Conservation (phyloP, 129 eudicot genomes). For the sunflower (Helianthus annuus) region DNA sequence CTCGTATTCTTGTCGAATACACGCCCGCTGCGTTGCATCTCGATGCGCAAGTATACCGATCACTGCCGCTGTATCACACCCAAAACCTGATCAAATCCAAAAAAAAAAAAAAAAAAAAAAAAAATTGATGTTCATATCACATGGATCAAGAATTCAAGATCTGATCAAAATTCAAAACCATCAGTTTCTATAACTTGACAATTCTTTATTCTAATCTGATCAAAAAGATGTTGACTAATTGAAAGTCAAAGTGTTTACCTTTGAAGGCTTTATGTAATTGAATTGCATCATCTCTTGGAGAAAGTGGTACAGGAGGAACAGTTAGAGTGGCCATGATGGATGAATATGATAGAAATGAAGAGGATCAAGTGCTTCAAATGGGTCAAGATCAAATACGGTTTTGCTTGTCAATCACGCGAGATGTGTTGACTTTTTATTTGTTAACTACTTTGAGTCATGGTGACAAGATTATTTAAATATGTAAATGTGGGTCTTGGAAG, state of each 20-base stretch:
- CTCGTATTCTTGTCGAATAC: slow-evolving; percentile 45
- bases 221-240: neutral
- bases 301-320: slow-evolving; percentile 37
- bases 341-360: neutral
- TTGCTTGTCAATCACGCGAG: neutral
- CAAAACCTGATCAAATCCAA: too few relatives aligned
- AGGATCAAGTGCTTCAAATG: neutral
- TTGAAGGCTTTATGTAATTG: slow-evolving; percentile 50
- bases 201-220: neutral
- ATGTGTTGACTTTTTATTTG: neutral
- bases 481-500: neutral
- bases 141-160: neutral
- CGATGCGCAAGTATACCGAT: slow-evolving; percentile 50
- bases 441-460: neutral
- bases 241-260: slow-evolving; percentile 28
- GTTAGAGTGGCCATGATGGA: slow-evolving; percentile 40
- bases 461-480: neutral
- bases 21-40: slow-evolving; percentile 44
- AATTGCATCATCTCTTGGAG: slow-evolving; percentile 49
- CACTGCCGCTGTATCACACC: slow-evolving; percentile 23
- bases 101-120: neutral
- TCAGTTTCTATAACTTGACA: slow-evolving; percentile 19
- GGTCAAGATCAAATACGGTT: neutral
- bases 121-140: neutral
- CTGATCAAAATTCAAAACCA: neutral